Evolutionary conservation across 768 basidiomycete genomes (phyloP).

Genomic region (Agrocybe praecox): DNA sequence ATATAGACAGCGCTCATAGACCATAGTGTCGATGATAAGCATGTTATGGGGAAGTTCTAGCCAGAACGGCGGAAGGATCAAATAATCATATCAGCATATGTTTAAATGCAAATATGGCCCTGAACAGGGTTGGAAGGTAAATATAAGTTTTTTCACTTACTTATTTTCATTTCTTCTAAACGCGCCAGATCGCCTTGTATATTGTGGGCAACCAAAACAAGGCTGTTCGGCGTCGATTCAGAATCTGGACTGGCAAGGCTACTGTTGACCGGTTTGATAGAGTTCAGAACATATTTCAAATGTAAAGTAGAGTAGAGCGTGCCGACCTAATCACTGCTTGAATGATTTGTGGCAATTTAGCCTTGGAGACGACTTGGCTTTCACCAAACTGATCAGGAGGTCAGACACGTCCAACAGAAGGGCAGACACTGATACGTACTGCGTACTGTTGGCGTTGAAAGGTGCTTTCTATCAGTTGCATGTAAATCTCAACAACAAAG

Average conservation of each 20-base stretch:
- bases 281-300: neutral
- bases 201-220: constrained; percentile 73
- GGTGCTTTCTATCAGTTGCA: constrained; percentile 2
- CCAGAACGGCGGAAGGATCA: neutral
- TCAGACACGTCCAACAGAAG: constrained; percentile 12
- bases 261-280: constrained; percentile 37
- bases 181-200: constrained; percentile 56
- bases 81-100: neutral
- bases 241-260: constrained; percentile 78
- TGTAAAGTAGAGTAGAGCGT: neutral
- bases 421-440: constrained; percentile 49
- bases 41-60: constrained; percentile 76
- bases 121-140: constrained; percentile 5
- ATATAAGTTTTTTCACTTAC: constrained; percentile 41
- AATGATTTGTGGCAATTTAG: constrained; percentile 70
- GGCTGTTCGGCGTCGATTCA: constrained; percentile 66
- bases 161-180: constrained; percentile 80
- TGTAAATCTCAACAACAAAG: constrained; percentile 2
- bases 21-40: constrained; percentile 64
- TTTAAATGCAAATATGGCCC: neutral
- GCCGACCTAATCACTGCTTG: constrained; percentile 72
- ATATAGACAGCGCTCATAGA: constrained; percentile 67
- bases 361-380: constrained; percentile 67
- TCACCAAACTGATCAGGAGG: constrained; percentile 65
- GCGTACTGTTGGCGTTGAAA: constrained; percentile 10